Evolutionary conservation across 768 basidiomycete species (phyloP), one percentile per base, ranked within the genome.

Genomic region (Lactarius hengduanensis): DNA sequence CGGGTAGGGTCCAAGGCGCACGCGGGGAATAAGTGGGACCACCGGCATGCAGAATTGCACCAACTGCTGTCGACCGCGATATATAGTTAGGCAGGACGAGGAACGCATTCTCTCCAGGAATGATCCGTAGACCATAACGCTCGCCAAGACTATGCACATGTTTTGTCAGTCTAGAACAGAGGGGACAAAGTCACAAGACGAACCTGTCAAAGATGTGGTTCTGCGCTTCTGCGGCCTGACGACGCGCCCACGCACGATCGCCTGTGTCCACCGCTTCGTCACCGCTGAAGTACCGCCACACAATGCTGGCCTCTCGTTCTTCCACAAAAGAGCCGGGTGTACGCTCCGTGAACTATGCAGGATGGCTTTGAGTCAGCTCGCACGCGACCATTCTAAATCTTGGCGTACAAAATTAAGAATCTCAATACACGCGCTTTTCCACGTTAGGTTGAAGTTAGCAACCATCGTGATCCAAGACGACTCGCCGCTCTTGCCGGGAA

Each of bases 221-320:
- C 76, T 94, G 93, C 26, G 93, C 93, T 74, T 94, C 92, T 0
- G 91, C 91, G 1, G 93, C 93, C 73, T 94, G 92, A 26, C 93
- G 79, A 38, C 89, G 83, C 0, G 92, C 93, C 93, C 93, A 95
- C 63, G 84, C 85, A 13, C 88, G 81, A 71, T 91, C 90, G 26
- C 61, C 58, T 0, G 85, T 75, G 47, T 75, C 70, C 41, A 74
- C 61, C 22, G 70, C 73, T 5, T 74, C 70, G 16, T 75, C 72
- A 1, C 75, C 87, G 0, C 86, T 89, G 88, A 89, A 92, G 81
- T 89, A 95, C 0, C 91, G 83, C 91, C 92, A 95, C 4, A 93
- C 84, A 67, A 94, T 78, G 11, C 90, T 92, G 0, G 92, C 88
- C 41, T 89, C 86, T 32, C 92, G 85, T 73, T 93, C 89, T 70